Base-by-base conservation (phyloP, 257 asterid genomes). In the Datura wrightii region DNA sequence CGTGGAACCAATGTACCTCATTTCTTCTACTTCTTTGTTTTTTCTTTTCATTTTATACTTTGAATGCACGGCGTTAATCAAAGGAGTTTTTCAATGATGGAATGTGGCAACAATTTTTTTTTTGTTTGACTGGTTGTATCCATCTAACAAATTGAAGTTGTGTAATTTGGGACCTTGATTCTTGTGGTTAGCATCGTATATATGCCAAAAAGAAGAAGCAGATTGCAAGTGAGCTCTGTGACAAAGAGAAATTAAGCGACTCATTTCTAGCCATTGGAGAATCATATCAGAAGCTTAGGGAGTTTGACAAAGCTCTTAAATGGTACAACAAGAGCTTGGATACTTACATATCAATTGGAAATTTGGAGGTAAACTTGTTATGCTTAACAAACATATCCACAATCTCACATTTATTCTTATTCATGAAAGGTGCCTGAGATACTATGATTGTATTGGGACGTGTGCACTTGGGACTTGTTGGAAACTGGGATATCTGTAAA, bases 311-410 rank as follows among this genome's bases (percentile, higher is more conserved):
- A 88, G 98, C 98, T 83, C 94, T 90, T 60, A 90, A 92, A 85
- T 97, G 99, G 99, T 91, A 89, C 91, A 85, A 84, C 83, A 94
- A 91, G 91, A 93, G 95, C 80, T 91, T 93, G 98, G 93, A 94
- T 85, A 86, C 88, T 80, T 97, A 85, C 90, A 84, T 82, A 83
- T 84, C 79, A 80, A 95, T 97, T 87, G 97, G 98, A 83, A 94
- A 91, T 88, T 91, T 93, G 92, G 99, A 97, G 99, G 99, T 96
- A 86, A 48, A 63, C 72, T 78, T 55, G 31, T 80, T n/a, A 55
- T 3, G 63, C 50, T 69, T 4, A 72, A 39, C 48, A 36, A 14
- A 48, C 78, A 31, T 60, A 69, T 39, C 31, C 3, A 18, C 62
- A 50, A 54, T 50, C 5, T 78, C 63, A 52, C 46, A 14, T 78